phyloP scores from a whole-genome alignment of 768 basidiomycete species.

The Trametes gibbosa region DNA sequence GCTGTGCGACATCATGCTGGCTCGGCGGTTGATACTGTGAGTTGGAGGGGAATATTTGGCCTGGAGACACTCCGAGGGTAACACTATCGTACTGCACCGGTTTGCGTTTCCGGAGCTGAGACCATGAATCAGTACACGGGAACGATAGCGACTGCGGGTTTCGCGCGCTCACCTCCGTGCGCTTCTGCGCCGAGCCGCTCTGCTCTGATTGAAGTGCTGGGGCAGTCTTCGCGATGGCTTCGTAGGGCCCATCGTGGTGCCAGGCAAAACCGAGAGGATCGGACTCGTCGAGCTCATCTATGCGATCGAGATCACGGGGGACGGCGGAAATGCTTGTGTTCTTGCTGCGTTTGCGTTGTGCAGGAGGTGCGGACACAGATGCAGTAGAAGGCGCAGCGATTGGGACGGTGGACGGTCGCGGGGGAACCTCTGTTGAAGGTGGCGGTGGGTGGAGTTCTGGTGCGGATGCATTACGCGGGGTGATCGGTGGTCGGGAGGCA shows the following conservation, averaged over 20 bases:
- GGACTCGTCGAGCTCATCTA: conserved; percentile 77
- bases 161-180: neutral
- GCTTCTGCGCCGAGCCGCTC: conserved; percentile 17
- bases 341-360: conserved; percentile 25
- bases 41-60: conserved; percentile 31
- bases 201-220: conserved; percentile 18
- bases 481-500: conserved; percentile 8
- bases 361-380: conserved; percentile 12
- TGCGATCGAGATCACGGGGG: conserved; percentile 51
- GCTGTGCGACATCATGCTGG: conserved; percentile 10
- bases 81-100: conserved; percentile 5
- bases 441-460: conserved; percentile 17
- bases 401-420: conserved; percentile 22
- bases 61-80: conserved; percentile 30
- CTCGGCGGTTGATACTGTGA: conserved; percentile 19
- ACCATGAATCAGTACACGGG: neutral
- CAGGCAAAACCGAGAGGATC: conserved; percentile 62
- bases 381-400: neutral
- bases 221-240: conserved; percentile 45
- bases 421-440: conserved; percentile 8
- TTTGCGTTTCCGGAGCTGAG: conserved; percentile 11
- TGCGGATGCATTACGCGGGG: conserved; percentile 17
- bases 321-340: conserved; percentile 27
- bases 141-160: neutral
- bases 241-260: conserved; percentile 77